A percentile compares a stretch with the other conserved stretches of the same genome.
These are phyloP conservation scores for Citeromyces hawaiiensis DNA, from an alignment of 1,139 yeast genomes.

Conservation along the genomic window DNA sequence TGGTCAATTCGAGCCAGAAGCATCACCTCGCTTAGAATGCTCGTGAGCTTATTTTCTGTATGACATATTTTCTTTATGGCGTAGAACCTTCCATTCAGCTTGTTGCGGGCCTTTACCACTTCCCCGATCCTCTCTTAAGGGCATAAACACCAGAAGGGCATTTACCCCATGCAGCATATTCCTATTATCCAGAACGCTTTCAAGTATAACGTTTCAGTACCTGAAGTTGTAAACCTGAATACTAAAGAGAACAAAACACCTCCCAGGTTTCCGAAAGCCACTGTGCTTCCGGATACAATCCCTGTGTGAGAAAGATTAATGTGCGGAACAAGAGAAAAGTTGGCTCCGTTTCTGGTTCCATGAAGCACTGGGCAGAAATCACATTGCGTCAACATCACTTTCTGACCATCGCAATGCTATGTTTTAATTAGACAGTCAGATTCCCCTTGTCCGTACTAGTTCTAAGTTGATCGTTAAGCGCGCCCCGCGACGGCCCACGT, in stretches of 20 bases:
- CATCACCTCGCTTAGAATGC: slow-evolving; percentile 81
- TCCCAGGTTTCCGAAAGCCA: slow-evolving; percentile 20
- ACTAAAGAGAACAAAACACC: slow-evolving; percentile 19
- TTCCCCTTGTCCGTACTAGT: too few species aligned
- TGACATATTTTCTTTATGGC: slow-evolving; percentile 90
- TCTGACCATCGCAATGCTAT: too few species aligned
- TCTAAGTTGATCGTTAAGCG: too few species aligned
- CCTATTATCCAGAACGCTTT: slow-evolving; percentile 18
- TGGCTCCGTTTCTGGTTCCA: slow-evolving; percentile 24
- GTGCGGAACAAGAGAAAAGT: slow-evolving; percentile 19
- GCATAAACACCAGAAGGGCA: slow-evolving; percentile 11
- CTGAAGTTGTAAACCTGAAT: slow-evolving; percentile 14
- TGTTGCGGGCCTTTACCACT: slow-evolving; percentile 87
- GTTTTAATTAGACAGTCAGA: too few species aligned
- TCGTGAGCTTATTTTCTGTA: slow-evolving; percentile 63
- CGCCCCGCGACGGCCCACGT: too few species aligned
- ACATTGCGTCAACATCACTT: too few species aligned
- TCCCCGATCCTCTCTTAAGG: slow-evolving; percentile 47
- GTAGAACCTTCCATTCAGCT: slow-evolving; percentile 87
- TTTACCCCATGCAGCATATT: slow-evolving; percentile 13
- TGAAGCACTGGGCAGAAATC: slow-evolving; percentile 7
- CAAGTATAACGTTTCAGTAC: slow-evolving; percentile 12
- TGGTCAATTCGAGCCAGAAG: slow-evolving; percentile 85
- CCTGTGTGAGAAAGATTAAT: slow-evolving; percentile 19
- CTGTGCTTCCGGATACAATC: slow-evolving; percentile 19